Conservation (phyloP, 176 grass and related monocot species). For the Eleusine coracana region DNA sequence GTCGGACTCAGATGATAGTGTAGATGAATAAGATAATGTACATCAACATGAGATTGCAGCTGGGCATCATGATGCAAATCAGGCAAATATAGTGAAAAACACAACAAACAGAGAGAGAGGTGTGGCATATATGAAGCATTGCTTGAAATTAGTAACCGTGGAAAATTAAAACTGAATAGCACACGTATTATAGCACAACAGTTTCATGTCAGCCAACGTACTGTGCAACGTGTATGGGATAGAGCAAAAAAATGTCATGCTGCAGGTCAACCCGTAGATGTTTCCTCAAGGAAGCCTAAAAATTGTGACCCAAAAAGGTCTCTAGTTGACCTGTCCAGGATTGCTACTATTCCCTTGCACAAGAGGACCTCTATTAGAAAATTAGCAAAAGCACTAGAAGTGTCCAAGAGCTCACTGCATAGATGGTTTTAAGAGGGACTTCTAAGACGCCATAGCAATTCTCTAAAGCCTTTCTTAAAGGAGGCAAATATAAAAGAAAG, state of each 20-base stretch:
- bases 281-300: too few species aligned
- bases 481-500: neutral
- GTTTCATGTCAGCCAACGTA: neutral
- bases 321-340: neutral
- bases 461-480: neutral
- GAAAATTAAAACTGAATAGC: neutral
- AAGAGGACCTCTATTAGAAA: neutral
- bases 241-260: neutral
- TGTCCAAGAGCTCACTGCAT: neutral
- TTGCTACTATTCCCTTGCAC: neutral
- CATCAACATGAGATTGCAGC: too few species aligned
- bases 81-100: neutral
- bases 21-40: neutral
- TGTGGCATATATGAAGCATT: neutral
- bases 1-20: neutral
- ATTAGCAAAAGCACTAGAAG: neutral
- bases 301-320: too few species aligned
- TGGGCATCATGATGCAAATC: neutral
- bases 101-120: neutral
- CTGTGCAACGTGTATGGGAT: neutral
- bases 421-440: neutral
- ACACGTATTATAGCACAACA: neutral
- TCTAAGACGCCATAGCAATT: neutral
- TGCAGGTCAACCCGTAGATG: neutral
- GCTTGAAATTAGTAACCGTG: neutral